Conservation (phyloP, 768 basidiomycete genomes). For the Trametes cubensis region DNA sequence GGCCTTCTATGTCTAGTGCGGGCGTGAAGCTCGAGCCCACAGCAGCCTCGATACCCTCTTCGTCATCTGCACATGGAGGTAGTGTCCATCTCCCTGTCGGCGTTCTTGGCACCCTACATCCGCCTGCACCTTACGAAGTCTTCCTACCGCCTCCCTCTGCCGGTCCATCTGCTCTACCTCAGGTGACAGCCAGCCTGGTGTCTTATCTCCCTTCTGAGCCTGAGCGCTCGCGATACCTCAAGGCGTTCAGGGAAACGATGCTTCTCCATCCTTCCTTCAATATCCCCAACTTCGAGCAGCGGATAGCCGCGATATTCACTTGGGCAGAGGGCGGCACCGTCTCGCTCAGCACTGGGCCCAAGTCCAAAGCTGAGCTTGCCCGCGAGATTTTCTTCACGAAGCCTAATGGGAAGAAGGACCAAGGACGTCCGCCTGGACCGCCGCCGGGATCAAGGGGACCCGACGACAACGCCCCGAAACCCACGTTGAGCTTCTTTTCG, state of each 20-base stretch:
- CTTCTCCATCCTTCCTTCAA: constrained; percentile 55
- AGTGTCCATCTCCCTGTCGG: constrained; percentile 2
- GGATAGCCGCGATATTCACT: constrained; percentile 47
- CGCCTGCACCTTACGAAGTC: constrained; percentile 21
- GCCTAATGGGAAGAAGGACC: constrained; percentile 22
- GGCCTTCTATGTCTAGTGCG: constrained; percentile 16
- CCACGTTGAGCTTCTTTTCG: constrained; percentile 58
- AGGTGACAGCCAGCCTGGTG: constrained; percentile 44
- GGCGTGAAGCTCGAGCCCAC: constrained; percentile 42
- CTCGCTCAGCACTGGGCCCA: constrained; percentile 8
- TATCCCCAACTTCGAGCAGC: constrained; percentile 48
- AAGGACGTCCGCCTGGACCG: constrained; percentile 26
- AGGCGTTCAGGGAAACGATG: constrained; percentile 45
- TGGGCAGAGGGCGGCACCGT: constrained; percentile 38
- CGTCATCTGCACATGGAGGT: constrained; percentile 5
- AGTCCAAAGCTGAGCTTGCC: constrained; percentile 29
- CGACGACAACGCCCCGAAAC: constrained; percentile 26
- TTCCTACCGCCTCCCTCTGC: constrained; percentile 23
- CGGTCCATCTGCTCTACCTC: constrained; percentile 24
- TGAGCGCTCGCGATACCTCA: constrained; percentile 42
- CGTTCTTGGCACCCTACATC: constrained; percentile 13
- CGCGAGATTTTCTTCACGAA: constrained; percentile 31
- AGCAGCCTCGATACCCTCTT: constrained; percentile 31
- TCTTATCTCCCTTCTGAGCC: constrained; percentile 44
- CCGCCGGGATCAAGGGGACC: constrained; percentile 1